These are phyloP conservation scores for Trichoderma citrinoviride DNA, from an alignment of 2,329 filamentous ascomycete species.

Conservation along the genomic window DNA sequence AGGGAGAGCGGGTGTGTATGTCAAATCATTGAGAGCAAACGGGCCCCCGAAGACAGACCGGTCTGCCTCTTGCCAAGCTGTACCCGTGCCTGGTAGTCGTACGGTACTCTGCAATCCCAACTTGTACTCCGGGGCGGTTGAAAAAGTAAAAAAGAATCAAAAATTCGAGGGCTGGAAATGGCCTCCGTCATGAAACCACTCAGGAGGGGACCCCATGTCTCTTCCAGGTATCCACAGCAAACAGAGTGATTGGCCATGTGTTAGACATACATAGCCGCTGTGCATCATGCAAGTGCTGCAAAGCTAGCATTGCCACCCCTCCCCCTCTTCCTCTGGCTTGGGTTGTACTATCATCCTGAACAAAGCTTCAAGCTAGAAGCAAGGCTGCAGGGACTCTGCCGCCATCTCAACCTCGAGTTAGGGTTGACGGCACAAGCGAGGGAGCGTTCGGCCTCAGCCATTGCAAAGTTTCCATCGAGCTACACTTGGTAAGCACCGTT, in stretches of 20 bases:
- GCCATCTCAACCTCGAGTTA: slow-evolving; percentile 12
- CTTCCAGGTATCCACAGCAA: slow-evolving; percentile 25
- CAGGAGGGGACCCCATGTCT: slow-evolving; percentile 30
- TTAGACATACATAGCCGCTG: slow-evolving; percentile 43
- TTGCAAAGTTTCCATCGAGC: not conserved
- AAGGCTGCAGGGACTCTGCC: slow-evolving; percentile 23
- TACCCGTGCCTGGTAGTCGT: not conserved
- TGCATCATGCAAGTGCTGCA: slow-evolving; percentile 43
- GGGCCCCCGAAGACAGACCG: not conserved
- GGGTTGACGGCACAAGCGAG: not conserved
- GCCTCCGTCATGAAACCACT: slow-evolving; percentile 32
- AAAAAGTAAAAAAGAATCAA: not conserved
- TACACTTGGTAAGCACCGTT: not conserved
- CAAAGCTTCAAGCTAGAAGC: slow-evolving; percentile 20
- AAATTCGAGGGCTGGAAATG: slow-evolving; percentile 20
- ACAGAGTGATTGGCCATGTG: slow-evolving; percentile 35
- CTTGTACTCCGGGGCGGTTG: slow-evolving; percentile 9
- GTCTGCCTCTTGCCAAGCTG: not conserved
- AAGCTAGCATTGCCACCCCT: slow-evolving; percentile 27
- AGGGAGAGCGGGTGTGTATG: not conserved
- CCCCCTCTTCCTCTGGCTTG: slow-evolving; percentile 20
- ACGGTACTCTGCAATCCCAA: not conserved
- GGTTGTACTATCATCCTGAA: slow-evolving; percentile 19
- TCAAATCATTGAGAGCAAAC: not conserved
- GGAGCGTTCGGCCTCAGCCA: not conserved